Evolutionary conservation across 2,329 filamentous ascomycete species (phyloP).

Genomic region (Ophiosphaerella herpotricha): DNA sequence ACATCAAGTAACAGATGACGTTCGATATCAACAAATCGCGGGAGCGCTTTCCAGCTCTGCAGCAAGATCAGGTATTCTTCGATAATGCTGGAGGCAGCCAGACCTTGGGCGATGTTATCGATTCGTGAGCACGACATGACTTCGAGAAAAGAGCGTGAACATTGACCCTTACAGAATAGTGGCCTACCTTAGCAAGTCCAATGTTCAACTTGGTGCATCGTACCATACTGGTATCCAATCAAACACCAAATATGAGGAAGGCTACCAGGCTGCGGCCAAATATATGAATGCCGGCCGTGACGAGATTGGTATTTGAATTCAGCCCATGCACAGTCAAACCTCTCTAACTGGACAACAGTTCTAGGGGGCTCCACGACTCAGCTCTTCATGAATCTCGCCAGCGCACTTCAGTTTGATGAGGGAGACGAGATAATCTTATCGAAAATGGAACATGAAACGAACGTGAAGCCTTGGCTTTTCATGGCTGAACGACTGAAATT

Average conservation of each 20-base stretch:
- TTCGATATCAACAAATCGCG: slow-evolving; percentile 63
- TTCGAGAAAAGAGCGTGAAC: too few relatives aligned
- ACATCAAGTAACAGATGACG: slow-evolving; percentile 8
- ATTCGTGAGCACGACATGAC: slow-evolving; percentile 57
- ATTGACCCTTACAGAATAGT: slow-evolving; percentile 53
- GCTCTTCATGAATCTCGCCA: slow-evolving; percentile 69
- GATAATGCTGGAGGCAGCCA: slow-evolving; percentile 82
- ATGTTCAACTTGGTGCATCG: slow-evolving; percentile 76
- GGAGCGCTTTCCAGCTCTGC: slow-evolving; percentile 69
- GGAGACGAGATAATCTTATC: slow-evolving; percentile 72
- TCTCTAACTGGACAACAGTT: slow-evolving; percentile 49
- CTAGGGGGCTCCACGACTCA: slow-evolving; percentile 77
- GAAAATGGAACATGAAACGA: slow-evolving; percentile 76
- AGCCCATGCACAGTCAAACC: not conserved
- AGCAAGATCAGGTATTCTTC: slow-evolving; percentile 70
- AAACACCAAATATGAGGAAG: slow-evolving; percentile 63
- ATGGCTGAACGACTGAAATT: slow-evolving; percentile 66
- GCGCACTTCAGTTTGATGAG: slow-evolving; percentile 37
- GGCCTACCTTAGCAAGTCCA: slow-evolving; percentile 68
- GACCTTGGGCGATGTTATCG: slow-evolving; percentile 67
- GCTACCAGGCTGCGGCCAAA: slow-evolving; percentile 67
- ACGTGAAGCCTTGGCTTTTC: slow-evolving; percentile 73
- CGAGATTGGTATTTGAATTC: slow-evolving; percentile 62
- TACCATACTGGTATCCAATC: slow-evolving; percentile 66
- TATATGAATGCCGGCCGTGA: slow-evolving; percentile 71